Conservation (phyloP, 441 rosid genomes). For the Capsella rubella region DNA sequence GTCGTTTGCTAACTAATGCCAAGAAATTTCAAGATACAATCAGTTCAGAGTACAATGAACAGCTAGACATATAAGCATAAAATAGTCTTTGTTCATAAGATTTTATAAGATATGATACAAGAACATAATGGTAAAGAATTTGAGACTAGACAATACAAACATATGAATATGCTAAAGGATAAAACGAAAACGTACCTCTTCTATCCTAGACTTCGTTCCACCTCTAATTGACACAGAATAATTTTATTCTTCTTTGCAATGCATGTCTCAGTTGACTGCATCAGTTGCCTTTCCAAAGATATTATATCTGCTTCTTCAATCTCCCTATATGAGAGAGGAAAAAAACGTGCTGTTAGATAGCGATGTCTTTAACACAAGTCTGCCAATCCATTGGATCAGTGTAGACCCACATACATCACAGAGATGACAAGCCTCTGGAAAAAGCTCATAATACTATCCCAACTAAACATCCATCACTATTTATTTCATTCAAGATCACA, state of each 20-base stretch:
- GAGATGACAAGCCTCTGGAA: slow-evolving; percentile 6
- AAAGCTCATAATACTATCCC: background rate
- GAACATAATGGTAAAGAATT: slow-evolving; percentile 1
- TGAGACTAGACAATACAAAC: background rate
- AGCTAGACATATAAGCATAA: slow-evolving; percentile 4
- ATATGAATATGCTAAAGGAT: background rate
- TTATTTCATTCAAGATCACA: slow-evolving; percentile 11
- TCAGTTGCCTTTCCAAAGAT: slow-evolving; percentile 92
- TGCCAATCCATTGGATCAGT: background rate
- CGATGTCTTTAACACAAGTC: background rate
- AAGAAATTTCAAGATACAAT: slow-evolving; percentile 23
- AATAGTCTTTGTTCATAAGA: slow-evolving; percentile 1
- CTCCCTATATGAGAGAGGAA: slow-evolving; percentile 64
- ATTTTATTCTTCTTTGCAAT: slow-evolving; percentile 92
- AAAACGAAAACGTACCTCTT: slow-evolving; percentile 64
- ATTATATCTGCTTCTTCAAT: slow-evolving; percentile 92
- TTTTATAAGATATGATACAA: background rate
- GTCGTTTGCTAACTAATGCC: background rate
- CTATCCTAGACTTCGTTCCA: slow-evolving; percentile 88
- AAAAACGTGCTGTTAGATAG: slow-evolving; percentile 23
- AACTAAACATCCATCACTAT: slow-evolving; percentile 4
- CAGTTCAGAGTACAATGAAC: slow-evolving; percentile 13
- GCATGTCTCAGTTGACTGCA: slow-evolving; percentile 93
- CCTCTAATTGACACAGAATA: slow-evolving; percentile 84
- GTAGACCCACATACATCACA: slow-evolving; percentile 21